A percentile compares a stretch with the other conserved stretches of the same genome.
These are phyloP conservation scores for Ophiostoma quercus DNA, from an alignment of 2,329 filamentous ascomycete genomes.

Conservation along the genomic window DNA sequence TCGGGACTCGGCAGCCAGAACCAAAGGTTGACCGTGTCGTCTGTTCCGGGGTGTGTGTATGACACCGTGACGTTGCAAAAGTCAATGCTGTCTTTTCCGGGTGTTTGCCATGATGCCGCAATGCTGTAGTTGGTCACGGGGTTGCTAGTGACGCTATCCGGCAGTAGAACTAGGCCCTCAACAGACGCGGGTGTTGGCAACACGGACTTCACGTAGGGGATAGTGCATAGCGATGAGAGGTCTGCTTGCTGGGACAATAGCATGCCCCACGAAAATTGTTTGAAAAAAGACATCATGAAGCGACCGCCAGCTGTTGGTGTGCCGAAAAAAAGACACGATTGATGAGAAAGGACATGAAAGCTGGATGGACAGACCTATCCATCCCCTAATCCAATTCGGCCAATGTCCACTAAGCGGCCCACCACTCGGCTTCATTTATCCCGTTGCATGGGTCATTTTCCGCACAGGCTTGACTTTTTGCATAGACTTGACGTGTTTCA, in stretches of 20 bases:
- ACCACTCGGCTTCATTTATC: background rate
- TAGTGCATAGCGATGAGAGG: background rate
- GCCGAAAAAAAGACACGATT: background rate
- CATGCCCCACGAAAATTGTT: constrained; percentile 21
- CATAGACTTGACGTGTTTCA: background rate
- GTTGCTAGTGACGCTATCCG: background rate
- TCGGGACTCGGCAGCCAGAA: constrained; percentile 16
- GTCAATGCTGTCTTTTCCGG: background rate
- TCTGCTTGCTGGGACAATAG: constrained; percentile 13
- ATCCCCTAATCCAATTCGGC: too few species aligned
- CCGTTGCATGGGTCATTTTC: background rate
- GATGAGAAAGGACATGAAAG: background rate
- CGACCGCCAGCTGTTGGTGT: background rate
- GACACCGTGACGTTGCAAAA: background rate
- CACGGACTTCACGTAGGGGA: background rate
- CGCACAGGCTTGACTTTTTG: too few species aligned
- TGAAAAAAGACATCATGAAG: constrained; percentile 16
- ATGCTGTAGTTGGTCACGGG: background rate
- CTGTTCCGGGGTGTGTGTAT: background rate
- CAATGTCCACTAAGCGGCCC: background rate
- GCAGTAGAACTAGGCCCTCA: background rate
- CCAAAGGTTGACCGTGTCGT: background rate
- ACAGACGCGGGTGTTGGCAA: background rate
- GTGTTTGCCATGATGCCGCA: background rate
- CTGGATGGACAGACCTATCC: background rate